Conservation (phyloP, 768 basidiomycete species). For the Leccinum uliginosum region DNA sequence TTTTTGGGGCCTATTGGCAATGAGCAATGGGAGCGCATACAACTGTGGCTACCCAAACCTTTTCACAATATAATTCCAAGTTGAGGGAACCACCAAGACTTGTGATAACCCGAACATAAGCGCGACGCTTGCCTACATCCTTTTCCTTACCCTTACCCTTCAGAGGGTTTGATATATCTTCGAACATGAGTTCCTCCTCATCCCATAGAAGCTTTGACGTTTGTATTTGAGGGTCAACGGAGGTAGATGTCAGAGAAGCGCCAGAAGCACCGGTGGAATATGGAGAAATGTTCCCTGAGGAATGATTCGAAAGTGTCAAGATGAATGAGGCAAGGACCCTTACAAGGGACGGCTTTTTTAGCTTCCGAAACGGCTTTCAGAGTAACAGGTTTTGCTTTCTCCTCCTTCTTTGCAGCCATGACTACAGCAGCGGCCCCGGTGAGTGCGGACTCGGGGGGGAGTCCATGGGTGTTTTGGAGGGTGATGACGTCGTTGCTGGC, state of each 20-base stretch:
- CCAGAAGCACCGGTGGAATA: conserved; percentile 88
- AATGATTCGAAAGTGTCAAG: not conserved
- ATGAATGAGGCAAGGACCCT: conserved; percentile 17
- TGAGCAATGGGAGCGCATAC: not conserved
- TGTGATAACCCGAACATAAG: conserved; percentile 94
- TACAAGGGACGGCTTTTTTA: conserved; percentile 67
- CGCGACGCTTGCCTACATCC: conserved; percentile 84
- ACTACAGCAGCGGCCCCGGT: conserved; percentile 26
- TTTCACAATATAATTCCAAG: conserved; percentile 83
- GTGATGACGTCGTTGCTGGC: conserved; percentile 85
- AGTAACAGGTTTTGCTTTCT: conserved; percentile 25
- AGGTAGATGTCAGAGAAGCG: conserved; percentile 91
- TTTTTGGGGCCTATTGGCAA: conserved; percentile 78
- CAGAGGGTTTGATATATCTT: conserved; percentile 74
- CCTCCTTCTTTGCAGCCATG: conserved; percentile 33
- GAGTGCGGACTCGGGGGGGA: conserved; percentile 53
- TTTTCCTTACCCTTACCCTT: conserved; percentile 93
- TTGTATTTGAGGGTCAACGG: conserved; percentile 68
- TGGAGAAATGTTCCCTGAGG: conserved; percentile 82
- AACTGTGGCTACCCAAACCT: conserved; percentile 40
- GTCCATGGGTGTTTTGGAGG: conserved; percentile 84
- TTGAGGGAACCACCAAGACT: conserved; percentile 87
- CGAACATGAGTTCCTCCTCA: conserved; percentile 99
- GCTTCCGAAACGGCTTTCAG: conserved; percentile 34
- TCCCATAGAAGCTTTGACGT: conserved; percentile 88